A percentile compares a stretch with the other conserved stretches of the same genome.
Evolutionary conservation across 2,329 filamentous ascomycete genomes (phyloP).

Genomic region (Ophiostoma angusticollis): DNA sequence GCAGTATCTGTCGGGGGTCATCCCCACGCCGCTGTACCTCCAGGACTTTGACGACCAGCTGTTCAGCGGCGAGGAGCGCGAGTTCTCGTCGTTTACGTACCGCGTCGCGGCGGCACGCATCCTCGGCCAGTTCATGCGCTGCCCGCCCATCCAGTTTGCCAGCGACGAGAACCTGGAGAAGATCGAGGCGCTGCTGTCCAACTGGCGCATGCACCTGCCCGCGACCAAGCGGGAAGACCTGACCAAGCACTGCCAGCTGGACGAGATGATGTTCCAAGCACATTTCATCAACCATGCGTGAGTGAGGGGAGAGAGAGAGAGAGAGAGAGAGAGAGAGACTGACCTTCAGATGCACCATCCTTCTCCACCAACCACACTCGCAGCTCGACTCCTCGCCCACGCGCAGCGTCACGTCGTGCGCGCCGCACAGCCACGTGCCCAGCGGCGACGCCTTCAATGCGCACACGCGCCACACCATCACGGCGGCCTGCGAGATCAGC

Average conservation of each 20-base stretch:
- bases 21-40: conserved; percentile 48
- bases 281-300: conserved; percentile 60
- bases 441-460: conserved; percentile 42
- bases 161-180: conserved; percentile 39
- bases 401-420: conserved; percentile 50
- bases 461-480: conserved; percentile 70
- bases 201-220: conserved; percentile 73
- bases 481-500: conserved; percentile 65
- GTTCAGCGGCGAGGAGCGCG: conserved; percentile 56
- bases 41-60: conserved; percentile 63
- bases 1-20: conserved; percentile 50
- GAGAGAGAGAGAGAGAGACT: too few species aligned
- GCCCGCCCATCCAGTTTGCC: conserved; percentile 36
- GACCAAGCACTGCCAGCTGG: conserved; percentile 55
- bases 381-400: conserved; percentile 54
- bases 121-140: conserved; percentile 59
- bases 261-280: conserved; percentile 87
- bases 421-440: conserved; percentile 41
- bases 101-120: conserved; percentile 71
- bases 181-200: conserved; percentile 44
- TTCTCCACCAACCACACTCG: conserved; percentile 68
- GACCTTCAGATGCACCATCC: conserved; percentile 48
- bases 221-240: conserved; percentile 57
- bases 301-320: too few species aligned
- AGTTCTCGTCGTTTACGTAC: conserved; percentile 77